These are phyloP conservation scores for Ophiorrhiza pumila DNA, from an alignment of 257 asterid genomes.

Conservation along the genomic window DNA sequence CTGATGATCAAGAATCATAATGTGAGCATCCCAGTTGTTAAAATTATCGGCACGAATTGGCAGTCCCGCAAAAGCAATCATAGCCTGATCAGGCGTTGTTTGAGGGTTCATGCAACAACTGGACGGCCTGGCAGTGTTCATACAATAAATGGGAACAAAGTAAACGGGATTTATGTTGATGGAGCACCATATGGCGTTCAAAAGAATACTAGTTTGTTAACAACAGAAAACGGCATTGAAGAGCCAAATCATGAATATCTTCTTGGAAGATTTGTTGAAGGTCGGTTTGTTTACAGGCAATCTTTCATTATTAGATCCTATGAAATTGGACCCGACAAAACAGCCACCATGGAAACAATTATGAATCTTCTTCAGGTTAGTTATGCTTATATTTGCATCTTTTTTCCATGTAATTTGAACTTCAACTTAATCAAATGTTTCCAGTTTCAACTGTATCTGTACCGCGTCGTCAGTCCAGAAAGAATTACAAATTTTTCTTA, in stretches of 20 bases:
- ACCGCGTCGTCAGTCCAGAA: no score
- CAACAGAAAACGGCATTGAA: constrained; percentile 13
- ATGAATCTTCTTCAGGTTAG: constrained; percentile 87
- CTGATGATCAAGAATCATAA: constrained; percentile 4
- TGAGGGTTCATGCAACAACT: constrained; percentile 23
- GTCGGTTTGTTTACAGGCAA: constrained; percentile 58
- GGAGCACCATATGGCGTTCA: constrained; percentile 19
- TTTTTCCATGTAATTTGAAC: not conserved
- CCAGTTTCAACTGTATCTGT: no score
- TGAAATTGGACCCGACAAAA: constrained; percentile 87
- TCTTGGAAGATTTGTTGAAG: constrained; percentile 60
- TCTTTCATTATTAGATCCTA: constrained; percentile 80
- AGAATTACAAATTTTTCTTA: no score
- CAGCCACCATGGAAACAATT: constrained; percentile 88
- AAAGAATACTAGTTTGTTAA: constrained; percentile 12
- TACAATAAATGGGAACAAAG: constrained; percentile 54
- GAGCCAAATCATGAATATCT: constrained; percentile 38
- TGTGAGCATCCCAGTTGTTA: not conserved
- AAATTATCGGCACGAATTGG: not conserved
- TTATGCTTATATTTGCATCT: not conserved
- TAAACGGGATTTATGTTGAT: constrained; percentile 51
- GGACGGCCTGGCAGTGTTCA: constrained; percentile 22
- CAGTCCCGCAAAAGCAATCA: not conserved
- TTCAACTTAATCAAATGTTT: no score
- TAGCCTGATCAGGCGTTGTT: not conserved